These are phyloP conservation scores for Hypomyces rosellus DNA, from an alignment of 2,329 filamentous ascomycete species.

Conservation along the genomic window DNA sequence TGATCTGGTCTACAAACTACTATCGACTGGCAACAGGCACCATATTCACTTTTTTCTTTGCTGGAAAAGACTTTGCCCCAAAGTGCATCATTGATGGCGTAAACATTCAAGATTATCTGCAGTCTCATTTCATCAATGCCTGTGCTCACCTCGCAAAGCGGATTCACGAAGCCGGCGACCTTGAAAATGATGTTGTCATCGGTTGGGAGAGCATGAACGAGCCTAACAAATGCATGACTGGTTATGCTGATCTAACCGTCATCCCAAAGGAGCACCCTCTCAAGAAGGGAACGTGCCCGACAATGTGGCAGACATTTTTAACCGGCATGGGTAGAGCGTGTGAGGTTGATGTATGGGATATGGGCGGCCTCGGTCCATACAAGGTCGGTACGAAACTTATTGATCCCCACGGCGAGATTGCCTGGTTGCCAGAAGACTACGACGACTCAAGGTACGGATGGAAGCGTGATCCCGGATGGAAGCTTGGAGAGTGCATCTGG, in stretches of 20 bases:
- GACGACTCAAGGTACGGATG: slow-evolving; percentile 87
- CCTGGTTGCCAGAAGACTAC: slow-evolving; percentile 78
- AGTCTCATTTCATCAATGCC: slow-evolving; percentile 76
- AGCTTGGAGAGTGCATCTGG: slow-evolving; percentile 91
- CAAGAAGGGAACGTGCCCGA: slow-evolving; percentile 88
- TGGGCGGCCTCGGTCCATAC: slow-evolving; percentile 86
- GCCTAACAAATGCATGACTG: slow-evolving; percentile 82
- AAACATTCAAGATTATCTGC: slow-evolving; percentile 95
- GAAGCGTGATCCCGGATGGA: slow-evolving; percentile 83
- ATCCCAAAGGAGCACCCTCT: slow-evolving; percentile 84
- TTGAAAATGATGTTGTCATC: slow-evolving; percentile 81
- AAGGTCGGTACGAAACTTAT: slow-evolving; percentile 78
- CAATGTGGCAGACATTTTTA: slow-evolving; percentile 87
- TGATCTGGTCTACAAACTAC: slow-evolving; percentile 99
- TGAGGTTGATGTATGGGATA: slow-evolving; percentile 87
- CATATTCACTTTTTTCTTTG: slow-evolving; percentile 93
- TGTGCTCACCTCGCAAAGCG: slow-evolving; percentile 73
- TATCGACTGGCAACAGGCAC: slow-evolving; percentile 78
- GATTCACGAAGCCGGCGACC: slow-evolving; percentile 82
- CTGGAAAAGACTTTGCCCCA: slow-evolving; percentile 82
- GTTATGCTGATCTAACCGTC: slow-evolving; percentile 70
- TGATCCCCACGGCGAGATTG: slow-evolving; percentile 77
- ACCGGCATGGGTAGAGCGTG: slow-evolving; percentile 86
- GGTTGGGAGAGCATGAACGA: slow-evolving; percentile 98
- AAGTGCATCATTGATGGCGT: slow-evolving; percentile 91